Evolutionary conservation across 805 yeast species (phyloP).

Genomic region (Candida suzukii): DNA sequence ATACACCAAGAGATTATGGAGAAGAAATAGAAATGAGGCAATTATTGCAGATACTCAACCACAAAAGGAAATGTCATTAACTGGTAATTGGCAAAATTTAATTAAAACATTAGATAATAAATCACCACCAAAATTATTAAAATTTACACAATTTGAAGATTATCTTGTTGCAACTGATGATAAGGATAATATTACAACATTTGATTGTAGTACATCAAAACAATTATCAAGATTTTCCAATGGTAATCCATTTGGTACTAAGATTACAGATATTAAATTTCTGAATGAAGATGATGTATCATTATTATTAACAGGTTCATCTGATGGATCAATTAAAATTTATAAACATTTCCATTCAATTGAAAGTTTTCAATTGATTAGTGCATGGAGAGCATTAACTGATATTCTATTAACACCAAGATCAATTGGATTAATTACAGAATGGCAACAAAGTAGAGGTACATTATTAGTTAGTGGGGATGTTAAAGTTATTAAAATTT

Average conservation of each 20-base stretch:
- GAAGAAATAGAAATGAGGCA: slow-evolving; percentile 80
- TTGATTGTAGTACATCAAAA: slow-evolving; percentile 75
- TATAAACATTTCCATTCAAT: slow-evolving; percentile 66
- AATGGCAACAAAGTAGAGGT: slow-evolving; percentile 97
- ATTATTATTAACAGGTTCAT: slow-evolving; percentile 76
- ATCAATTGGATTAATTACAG: slow-evolving; percentile 77
- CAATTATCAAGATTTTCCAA: slow-evolving; percentile 67
- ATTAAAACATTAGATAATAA: slow-evolving; percentile 55
- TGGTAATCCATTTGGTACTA: slow-evolving; percentile 81
- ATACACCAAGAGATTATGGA: slow-evolving; percentile 77
- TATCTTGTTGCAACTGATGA: slow-evolving; percentile 76
- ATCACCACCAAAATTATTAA: slow-evolving; percentile 72
- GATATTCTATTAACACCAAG: slow-evolving; percentile 76
- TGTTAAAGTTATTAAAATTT: slow-evolving; percentile 79
- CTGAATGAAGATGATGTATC: slow-evolving; percentile 92
- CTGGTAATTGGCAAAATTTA: slow-evolving; percentile 79
- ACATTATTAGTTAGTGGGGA: slow-evolving; percentile 90
- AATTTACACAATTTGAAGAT: slow-evolving; percentile 87
- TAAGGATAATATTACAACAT: slow-evolving; percentile 72
- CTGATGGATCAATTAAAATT: slow-evolving; percentile 89
- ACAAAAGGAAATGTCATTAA: slow-evolving; percentile 74
- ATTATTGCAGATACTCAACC: slow-evolving; percentile 86
- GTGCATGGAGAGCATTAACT: slow-evolving; percentile 91
- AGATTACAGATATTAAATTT: slow-evolving; percentile 78
- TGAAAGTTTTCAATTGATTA: slow-evolving; percentile 52